Evolutionary conservation across 331 rosid species (phyloP).

Genomic region (Pyrus hybrid): DNA sequence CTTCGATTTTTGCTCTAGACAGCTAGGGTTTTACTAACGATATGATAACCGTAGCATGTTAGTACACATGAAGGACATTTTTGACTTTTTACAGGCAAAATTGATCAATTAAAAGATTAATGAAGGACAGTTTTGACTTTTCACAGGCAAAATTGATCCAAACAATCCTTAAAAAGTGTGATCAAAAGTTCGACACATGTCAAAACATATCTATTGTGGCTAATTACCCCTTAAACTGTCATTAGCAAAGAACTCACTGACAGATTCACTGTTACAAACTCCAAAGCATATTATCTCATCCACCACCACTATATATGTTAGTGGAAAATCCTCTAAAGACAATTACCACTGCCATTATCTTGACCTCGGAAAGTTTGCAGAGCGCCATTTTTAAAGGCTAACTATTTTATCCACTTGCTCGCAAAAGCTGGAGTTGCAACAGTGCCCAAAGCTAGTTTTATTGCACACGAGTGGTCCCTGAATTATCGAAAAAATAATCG

Average conservation of each 20-base stretch:
- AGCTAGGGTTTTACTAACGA: no score
- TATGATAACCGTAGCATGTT: no score
- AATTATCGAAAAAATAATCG: conserved; percentile 17
- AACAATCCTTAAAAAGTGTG: no score
- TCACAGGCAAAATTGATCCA: no score
- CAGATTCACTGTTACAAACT: neutral
- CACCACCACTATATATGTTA: neutral
- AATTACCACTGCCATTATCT: neutral
- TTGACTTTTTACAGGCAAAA: no score
- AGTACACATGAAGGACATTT: no score
- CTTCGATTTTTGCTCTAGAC: no score
- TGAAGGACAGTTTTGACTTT: no score
- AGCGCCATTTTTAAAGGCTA: conserved; percentile 1
- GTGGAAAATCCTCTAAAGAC: neutral
- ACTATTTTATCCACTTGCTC: neutral
- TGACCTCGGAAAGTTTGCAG: neutral
- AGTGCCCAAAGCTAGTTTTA: neutral
- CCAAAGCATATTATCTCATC: neutral
- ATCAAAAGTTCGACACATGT: no score
- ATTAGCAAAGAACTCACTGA: neutral
- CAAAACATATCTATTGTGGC: no score
- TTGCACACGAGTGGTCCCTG: conserved; percentile 29
- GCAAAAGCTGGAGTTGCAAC: neutral
- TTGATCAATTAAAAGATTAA: no score
- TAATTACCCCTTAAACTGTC: no score